phyloP scores from a whole-genome alignment of 2,329 filamentous ascomycete species.

The Neospermospora avenae region DNA sequence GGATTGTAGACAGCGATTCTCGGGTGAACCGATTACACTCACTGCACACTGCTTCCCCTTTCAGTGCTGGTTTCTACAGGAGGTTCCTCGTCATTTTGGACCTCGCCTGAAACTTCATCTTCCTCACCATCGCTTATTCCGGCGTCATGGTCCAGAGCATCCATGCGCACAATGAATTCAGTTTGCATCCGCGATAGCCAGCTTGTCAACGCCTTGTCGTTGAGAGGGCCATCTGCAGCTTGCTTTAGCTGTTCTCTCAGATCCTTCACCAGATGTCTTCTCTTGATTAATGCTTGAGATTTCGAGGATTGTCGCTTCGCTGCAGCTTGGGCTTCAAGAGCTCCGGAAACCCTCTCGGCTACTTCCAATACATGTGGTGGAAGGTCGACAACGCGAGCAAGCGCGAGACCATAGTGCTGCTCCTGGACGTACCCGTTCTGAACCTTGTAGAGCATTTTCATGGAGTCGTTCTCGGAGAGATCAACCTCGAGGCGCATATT shows the following conservation, averaged over 20 bases:
- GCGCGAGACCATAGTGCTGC: slow-evolving; percentile 76
- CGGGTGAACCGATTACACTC: background rate
- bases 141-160: slow-evolving; percentile 48
- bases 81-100: background rate
- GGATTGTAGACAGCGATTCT: background rate
- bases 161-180: slow-evolving; percentile 73
- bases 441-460: slow-evolving; percentile 88
- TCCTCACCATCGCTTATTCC: slow-evolving; percentile 17
- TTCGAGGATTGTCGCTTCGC: slow-evolving; percentile 57
- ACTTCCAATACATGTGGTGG: slow-evolving; percentile 63
- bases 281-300: slow-evolving; percentile 55
- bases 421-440: slow-evolving; percentile 67
- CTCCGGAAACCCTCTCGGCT: slow-evolving; percentile 63
- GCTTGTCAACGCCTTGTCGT: slow-evolving; percentile 56
- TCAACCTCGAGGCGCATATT: slow-evolving; percentile 79
- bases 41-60: background rate
- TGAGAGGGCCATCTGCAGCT: slow-evolving; percentile 61
- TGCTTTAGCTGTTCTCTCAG: slow-evolving; percentile 71
- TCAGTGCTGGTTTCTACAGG: background rate
- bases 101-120: background rate
- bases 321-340: slow-evolving; percentile 56
- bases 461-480: slow-evolving; percentile 52
- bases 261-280: slow-evolving; percentile 69
- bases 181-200: slow-evolving; percentile 68
- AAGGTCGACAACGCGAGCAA: slow-evolving; percentile 73